Conservation (phyloP, 805 yeast genomes). For the Candida gorgasii region DNA sequence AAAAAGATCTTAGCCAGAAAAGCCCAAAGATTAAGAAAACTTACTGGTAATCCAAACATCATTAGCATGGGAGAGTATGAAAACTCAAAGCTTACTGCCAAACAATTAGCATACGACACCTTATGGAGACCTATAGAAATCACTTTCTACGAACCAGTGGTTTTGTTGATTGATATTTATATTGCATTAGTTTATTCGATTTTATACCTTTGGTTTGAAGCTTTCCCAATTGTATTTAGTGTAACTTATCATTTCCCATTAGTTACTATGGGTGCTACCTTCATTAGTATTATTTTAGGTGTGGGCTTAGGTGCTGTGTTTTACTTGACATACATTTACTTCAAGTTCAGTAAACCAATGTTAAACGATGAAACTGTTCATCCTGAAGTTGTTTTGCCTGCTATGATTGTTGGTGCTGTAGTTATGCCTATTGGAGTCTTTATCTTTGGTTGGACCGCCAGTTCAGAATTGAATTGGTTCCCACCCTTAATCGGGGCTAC, state of each 20-base stretch:
- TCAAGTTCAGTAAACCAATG: conserved; percentile 21
- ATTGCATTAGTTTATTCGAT: conserved; percentile 54
- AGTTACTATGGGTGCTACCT: conserved; percentile 50
- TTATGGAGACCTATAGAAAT: conserved; percentile 54
- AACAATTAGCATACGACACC: conserved; percentile 28
- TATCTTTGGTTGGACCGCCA: conserved; percentile 53
- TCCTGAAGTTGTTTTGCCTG: conserved; percentile 47
- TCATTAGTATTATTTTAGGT: conserved; percentile 50
- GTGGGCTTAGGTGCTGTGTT: conserved; percentile 36
- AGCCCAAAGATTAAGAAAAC: conserved; percentile 47
- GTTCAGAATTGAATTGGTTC: conserved; percentile 47
- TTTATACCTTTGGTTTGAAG: conserved; percentile 57
- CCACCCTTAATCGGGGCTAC: conserved; percentile 46
- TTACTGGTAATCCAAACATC: conserved; percentile 51
- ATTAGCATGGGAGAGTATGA: conserved; percentile 41
- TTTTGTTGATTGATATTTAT: conserved; percentile 53
- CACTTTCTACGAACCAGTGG: conserved; percentile 54
- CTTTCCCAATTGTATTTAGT: conserved; percentile 49
- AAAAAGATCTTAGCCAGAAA: conserved; percentile 48
- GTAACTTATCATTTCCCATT: conserved; percentile 48
- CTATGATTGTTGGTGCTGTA: conserved; percentile 42
- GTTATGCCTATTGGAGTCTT: conserved; percentile 44
- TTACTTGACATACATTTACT: conserved; percentile 27
- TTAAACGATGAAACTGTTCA: conserved; percentile 25
- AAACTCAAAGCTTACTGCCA: conserved; percentile 21